A percentile compares a stretch with the other conserved stretches of the same genome.
phyloP scores from a whole-genome alignment of 495 filamentous ascomycete species.

The Penicillium antarcticum region DNA sequence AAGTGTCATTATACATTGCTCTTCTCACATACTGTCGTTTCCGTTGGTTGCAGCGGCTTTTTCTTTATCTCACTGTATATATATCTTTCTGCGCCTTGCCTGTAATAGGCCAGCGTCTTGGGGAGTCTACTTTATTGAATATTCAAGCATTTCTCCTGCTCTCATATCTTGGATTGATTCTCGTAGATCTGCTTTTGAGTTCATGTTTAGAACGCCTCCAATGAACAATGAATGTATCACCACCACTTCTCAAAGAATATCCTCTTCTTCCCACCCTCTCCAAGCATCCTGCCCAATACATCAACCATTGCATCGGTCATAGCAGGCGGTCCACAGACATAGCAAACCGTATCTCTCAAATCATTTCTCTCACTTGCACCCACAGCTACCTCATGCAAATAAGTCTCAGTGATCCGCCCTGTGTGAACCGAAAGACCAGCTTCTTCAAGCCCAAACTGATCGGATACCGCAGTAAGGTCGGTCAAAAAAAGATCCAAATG shows the following conservation, averaged over 20 bases:
- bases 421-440: conserved; percentile 39
- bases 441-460: conserved; percentile 14
- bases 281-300: conserved; percentile 44
- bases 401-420: conserved; percentile 21
- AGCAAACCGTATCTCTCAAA: conserved; percentile 55
- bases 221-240: conserved; percentile 34
- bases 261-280: conserved; percentile 46
- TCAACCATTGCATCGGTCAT: conserved; percentile 81
- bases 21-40: conserved; percentile 16
- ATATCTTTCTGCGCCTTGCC: conserved; percentile 20
- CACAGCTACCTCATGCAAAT: conserved; percentile 44
- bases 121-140: conserved; percentile 20
- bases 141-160: conserved; percentile 16
- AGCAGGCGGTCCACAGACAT: conserved; percentile 72
- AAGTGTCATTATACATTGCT: conserved; percentile 6
- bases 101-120: conserved; percentile 23
- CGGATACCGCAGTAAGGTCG: conserved; percentile 8
- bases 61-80: conserved; percentile 23
- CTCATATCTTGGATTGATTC: conserved; percentile 7
- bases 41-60: conserved; percentile 2
- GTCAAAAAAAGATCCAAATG: conserved; percentile 41
- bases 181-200: neutral
- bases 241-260: conserved; percentile 90
- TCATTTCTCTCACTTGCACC: conserved; percentile 27
- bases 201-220: too few relatives aligned